A percentile compares a stretch with the other conserved stretches of the same genome.
phyloP scores from a whole-genome alignment of 148 eudicot genomes.

The Talinum fruticosum region DNA sequence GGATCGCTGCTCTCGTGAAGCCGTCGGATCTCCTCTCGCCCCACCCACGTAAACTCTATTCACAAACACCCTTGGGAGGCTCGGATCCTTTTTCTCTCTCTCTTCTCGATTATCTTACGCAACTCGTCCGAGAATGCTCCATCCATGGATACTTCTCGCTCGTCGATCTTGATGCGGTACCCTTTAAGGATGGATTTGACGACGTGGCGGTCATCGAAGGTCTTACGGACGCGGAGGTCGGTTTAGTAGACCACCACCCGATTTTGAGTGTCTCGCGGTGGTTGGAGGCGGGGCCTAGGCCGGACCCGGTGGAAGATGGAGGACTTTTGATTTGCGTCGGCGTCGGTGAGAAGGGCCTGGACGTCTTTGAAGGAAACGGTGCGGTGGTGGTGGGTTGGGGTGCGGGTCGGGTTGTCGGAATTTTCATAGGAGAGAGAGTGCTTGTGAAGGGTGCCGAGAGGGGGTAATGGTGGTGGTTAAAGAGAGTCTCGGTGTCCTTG shows the following conservation, averaged over 20 bases:
- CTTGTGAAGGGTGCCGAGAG: slow-evolving; percentile 5
- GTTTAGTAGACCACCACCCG: slow-evolving; percentile 47
- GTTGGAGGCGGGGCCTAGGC: slow-evolving; percentile 28
- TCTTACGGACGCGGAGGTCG: slow-evolving; percentile 38
- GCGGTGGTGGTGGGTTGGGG: background rate
- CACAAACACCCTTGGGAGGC: slow-evolving; percentile 44
- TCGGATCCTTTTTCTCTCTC: slow-evolving; percentile 7
- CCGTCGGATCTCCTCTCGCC: slow-evolving; percentile 40
- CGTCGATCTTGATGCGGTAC: slow-evolving; percentile 45
- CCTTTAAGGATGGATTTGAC: slow-evolving; percentile 39
- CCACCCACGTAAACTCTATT: slow-evolving; percentile 50
- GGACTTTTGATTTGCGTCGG: slow-evolving; percentile 7
- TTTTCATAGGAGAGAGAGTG: background rate
- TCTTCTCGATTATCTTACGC: slow-evolving; percentile 21
- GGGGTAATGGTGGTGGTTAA: slow-evolving; percentile 11
- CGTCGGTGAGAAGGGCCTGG: slow-evolving; percentile 19
- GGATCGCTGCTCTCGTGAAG: slow-evolving; percentile 51
- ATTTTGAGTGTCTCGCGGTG: slow-evolving; percentile 30
- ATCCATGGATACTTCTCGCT: slow-evolving; percentile 54
- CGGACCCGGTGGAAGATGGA: slow-evolving; percentile 36
- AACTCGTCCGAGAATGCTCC: slow-evolving; percentile 31
- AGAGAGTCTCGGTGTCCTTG: slow-evolving; percentile 34
- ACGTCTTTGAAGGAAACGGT: slow-evolving; percentile 32
- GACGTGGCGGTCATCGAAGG: slow-evolving; percentile 45
- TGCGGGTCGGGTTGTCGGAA: background rate